Evolutionary conservation across 78 protist species (phyloP).

Genomic region (Guillardia theta): DNA sequence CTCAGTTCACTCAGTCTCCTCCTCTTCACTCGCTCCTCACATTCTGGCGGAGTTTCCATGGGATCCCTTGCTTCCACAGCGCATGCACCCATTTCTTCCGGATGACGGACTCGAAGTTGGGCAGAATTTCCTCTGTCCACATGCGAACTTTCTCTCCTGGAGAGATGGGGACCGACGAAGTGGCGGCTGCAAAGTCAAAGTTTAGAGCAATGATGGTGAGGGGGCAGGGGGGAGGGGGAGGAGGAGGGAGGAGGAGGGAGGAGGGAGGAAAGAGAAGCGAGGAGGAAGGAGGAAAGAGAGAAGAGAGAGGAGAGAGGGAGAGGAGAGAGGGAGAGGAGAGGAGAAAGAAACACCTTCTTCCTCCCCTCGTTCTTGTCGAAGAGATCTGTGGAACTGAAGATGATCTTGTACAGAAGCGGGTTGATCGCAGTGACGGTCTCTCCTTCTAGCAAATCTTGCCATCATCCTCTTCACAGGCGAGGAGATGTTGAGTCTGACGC

Average conservation of each 20-base stretch:
- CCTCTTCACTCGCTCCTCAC: neutral
- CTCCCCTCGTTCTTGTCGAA: no score
- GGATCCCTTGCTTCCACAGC: neutral
- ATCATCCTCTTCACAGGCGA: no score
- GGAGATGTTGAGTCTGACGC: neutral
- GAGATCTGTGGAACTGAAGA: neutral
- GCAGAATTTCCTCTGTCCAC: neutral
- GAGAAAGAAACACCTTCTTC: neutral
- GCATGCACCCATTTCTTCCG: neutral
- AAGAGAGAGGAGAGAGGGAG: neutral
- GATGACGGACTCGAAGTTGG: neutral
- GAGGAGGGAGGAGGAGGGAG: neutral
- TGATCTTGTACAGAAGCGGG: neutral
- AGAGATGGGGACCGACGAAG: neutral
- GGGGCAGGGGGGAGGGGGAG: neutral
- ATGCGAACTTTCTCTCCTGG: neutral
- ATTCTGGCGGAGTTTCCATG: neutral
- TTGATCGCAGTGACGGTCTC: no score
- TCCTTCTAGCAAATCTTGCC: no score
- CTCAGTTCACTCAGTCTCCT: neutral
- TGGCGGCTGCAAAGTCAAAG: neutral
- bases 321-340: neutral
- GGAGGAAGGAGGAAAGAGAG: neutral
- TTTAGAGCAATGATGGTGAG: neutral
- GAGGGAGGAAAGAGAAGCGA: neutral